These are phyloP conservation scores for Artemisia tridentata DNA, from an alignment of 129 eudicot genomes.

Conservation along the genomic window DNA sequence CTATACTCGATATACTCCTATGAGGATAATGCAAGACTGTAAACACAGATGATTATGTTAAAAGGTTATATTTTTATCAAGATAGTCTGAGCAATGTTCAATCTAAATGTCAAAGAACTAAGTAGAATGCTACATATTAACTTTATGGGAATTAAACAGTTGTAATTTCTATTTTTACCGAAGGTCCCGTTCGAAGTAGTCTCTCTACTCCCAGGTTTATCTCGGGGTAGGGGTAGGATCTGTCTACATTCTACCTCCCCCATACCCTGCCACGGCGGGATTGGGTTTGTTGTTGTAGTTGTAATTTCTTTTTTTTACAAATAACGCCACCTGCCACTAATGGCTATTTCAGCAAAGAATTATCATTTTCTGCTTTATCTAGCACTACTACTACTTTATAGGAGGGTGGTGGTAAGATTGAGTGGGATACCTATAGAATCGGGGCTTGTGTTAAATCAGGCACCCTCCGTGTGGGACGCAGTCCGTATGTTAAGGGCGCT, in stretches of 20 bases:
- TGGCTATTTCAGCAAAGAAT: too few species aligned
- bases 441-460: constrained; percentile 49
- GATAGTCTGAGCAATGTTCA: neutral
- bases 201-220: too few species aligned
- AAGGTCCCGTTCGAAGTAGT: too few species aligned
- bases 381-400: neutral
- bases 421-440: constrained; percentile 19
- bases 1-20: neutral
- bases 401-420: constrained; percentile 26
- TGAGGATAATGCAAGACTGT: too few species aligned
- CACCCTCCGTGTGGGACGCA: constrained; percentile 50
- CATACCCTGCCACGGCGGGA: too few species aligned
- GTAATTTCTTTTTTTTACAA: neutral
- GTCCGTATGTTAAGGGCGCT: constrained; percentile 69
- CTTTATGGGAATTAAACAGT: too few species aligned
- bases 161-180: too few species aligned
- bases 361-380: neutral
- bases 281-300: too few species aligned
- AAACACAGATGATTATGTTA: constrained; percentile 5
- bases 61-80: neutral
- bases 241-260: too few species aligned
- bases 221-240: too few species aligned
- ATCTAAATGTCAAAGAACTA: too few species aligned
- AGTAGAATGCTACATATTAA: too few species aligned
- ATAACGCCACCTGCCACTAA: constrained; percentile 7